These are phyloP conservation scores for Farysia itapuensis DNA, from an alignment of 1,284 basidiomycete species.

Conservation along the genomic window DNA sequence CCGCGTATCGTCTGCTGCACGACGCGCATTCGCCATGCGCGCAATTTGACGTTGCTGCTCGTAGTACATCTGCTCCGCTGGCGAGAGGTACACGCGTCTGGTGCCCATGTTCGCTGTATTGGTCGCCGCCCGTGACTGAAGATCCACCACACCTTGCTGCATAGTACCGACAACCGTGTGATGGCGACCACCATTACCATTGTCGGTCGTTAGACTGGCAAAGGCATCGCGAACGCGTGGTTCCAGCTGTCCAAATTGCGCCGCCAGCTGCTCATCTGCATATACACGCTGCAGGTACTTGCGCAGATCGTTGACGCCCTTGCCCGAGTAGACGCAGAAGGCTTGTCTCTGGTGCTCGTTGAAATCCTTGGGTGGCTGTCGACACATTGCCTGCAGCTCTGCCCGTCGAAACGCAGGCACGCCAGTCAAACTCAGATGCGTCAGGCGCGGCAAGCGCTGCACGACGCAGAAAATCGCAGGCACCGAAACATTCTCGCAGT, in stretches of 20 bases:
- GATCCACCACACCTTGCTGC: neutral
- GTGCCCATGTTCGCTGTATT: neutral
- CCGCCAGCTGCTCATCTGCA: conserved; percentile 29
- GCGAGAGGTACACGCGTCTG: conserved; percentile 1
- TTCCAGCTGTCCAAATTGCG: conserved; percentile 37
- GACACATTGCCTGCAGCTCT: conserved; percentile 87
- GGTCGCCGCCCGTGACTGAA: neutral
- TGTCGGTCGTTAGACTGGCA: conserved; percentile 3
- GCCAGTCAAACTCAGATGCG: conserved; percentile 94
- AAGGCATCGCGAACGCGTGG: conserved; percentile 25
- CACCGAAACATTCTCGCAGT: conserved; percentile 93
- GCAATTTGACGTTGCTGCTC: conserved; percentile 23
- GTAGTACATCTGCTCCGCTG: conserved; percentile 24
- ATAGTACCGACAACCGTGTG: neutral
- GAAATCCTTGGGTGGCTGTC: conserved; percentile 85
- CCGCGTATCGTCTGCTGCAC: conserved; percentile 12
- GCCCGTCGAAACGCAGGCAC: conserved; percentile 83
- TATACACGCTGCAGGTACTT: conserved; percentile 62
- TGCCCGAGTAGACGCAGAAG: conserved; percentile 96
- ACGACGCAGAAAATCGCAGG: conserved; percentile 87
- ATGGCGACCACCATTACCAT: neutral
- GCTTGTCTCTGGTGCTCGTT: conserved; percentile 85
- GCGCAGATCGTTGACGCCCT: conserved; percentile 81
- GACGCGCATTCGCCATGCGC: conserved; percentile 15
- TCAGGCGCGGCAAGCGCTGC: conserved; percentile 81